Evolutionary conservation across 2,329 filamentous ascomycete genomes (phyloP).

Genomic region (Fusarium odoratissimum): DNA sequence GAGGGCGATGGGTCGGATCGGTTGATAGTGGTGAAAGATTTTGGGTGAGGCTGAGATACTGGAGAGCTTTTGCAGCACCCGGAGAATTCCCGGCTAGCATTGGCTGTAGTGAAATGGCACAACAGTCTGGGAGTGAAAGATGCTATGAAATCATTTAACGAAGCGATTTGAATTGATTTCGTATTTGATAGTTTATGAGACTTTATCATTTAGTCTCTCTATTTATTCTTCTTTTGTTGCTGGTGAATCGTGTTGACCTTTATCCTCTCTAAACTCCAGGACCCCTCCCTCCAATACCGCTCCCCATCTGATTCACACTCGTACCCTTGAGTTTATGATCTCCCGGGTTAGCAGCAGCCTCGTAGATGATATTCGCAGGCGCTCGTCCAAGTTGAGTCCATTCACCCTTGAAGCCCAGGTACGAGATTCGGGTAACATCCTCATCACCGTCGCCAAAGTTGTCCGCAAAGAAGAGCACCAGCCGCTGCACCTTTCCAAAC

Average conservation of each 20-base stretch:
- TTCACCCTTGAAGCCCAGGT: constrained; percentile 93
- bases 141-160: background rate
- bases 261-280: constrained; percentile 46
- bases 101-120: constrained; percentile 6
- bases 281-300: constrained; percentile 60
- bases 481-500: constrained; percentile 85
- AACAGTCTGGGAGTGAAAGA: background rate
- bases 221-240: background rate
- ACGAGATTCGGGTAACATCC: constrained; percentile 81
- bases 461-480: constrained; percentile 90
- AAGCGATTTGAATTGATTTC: background rate
- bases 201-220: background rate
- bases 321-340: constrained; percentile 81
- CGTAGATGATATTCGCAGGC: constrained; percentile 88
- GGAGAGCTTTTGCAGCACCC: constrained; percentile 32
- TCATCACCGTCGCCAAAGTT: constrained; percentile 87
- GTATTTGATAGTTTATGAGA: background rate
- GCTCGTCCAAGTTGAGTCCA: constrained; percentile 82
- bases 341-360: constrained; percentile 89
- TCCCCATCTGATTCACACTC: constrained; percentile 65
- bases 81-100: constrained; percentile 40
- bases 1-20: constrained; percentile 14
- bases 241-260: background rate
- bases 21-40: constrained; percentile 40
- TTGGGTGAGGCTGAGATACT: constrained; percentile 35